Base-by-base conservation (phyloP, 2,329 filamentous ascomycete genomes). In the Myriangium duriaei region DNA sequence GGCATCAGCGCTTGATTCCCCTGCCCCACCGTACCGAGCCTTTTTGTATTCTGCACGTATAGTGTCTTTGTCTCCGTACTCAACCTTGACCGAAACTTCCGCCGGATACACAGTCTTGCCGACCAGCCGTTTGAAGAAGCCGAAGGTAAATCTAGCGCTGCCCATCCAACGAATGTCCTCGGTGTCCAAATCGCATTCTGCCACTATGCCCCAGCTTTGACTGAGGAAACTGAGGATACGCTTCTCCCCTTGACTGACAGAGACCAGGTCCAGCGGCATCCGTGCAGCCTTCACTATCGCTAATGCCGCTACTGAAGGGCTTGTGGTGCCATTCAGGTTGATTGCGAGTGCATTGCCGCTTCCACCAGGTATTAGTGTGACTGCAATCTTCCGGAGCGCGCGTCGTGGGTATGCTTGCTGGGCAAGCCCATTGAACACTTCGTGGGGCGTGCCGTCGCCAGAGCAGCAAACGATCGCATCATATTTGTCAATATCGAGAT, bases 81-180 rank as follows among this genome's bases (percentile, higher is more conserved):
- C 86, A 9, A 88, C 74, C 57, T 91, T 88, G 48, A 94, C 67
- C 5, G 86, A 81, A 41, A 96, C 65, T 49, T 96, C 86, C 55
- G 84, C 92, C 0, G 91, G 91, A 55, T 94, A 96, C 14, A 81
- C 68, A 19, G 74, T 82, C 54, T 83, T 79, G 39, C 74, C 71
- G 32, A 92, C 64, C 12, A 95, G 67, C 16, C 87, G 74, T 45
- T 78, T 68, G n/a, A 92, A 54, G 44, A 94, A 76, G 5, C 91
- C 91, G 51, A 80, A 80, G 1, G 82, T 86, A 51, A 98, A 98
- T 38, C 91, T 75, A 18, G 76, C 69, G 33, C 72, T 71, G 12
- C 91, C 91, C 80, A 98, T 87, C 87, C 88, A 96, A 30, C 91
- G 78, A 45, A 96, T 62, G 52, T 92, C 67, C 51, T 98, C 91